These are phyloP conservation scores for Iberis pinnata DNA, from an alignment of 345 rosid species.

Conservation along the genomic window DNA sequence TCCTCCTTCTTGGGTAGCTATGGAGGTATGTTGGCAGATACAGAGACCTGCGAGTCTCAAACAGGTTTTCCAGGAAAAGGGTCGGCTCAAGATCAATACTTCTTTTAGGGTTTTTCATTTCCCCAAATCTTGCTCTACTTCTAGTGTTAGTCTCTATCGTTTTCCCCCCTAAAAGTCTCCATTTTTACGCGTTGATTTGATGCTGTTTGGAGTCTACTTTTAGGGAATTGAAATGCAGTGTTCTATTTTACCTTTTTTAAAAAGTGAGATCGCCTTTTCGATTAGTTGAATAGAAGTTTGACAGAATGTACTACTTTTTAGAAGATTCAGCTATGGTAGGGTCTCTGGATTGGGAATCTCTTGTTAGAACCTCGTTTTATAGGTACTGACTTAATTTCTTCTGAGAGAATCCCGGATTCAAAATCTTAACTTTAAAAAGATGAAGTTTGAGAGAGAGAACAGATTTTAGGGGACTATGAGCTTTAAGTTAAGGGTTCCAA, in stretches of 20 bases:
- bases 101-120: slow-evolving; percentile 39
- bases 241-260: neutral
- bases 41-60: slow-evolving; percentile 44
- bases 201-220: slow-evolving; percentile 16
- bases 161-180: too few species aligned
- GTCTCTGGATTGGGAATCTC: slow-evolving; percentile 25
- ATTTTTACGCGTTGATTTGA: neutral
- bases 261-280: slow-evolving; percentile 4
- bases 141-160: slow-evolving; percentile 22
- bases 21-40: slow-evolving; percentile 60
- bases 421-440: too few species aligned
- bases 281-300: slow-evolving; percentile 8
- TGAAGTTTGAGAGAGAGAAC: too few species aligned
- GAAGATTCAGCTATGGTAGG: slow-evolving; percentile 31
- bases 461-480: neutral
- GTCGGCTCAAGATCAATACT: slow-evolving; percentile 42
- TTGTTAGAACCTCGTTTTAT: too few species aligned
- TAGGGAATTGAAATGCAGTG: slow-evolving; percentile 11
- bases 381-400: too few species aligned
- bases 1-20: slow-evolving; percentile 21
- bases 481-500: too few species aligned
- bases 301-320: neutral
- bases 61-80: slow-evolving; percentile 30
- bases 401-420: too few species aligned
- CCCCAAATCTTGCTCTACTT: slow-evolving; percentile 27